A percentile compares a stretch with the other conserved stretches of the same genome.
These are phyloP conservation scores for Boechera divaricarpa DNA, from an alignment of 345 rosid genomes.

Conservation along the genomic window DNA sequence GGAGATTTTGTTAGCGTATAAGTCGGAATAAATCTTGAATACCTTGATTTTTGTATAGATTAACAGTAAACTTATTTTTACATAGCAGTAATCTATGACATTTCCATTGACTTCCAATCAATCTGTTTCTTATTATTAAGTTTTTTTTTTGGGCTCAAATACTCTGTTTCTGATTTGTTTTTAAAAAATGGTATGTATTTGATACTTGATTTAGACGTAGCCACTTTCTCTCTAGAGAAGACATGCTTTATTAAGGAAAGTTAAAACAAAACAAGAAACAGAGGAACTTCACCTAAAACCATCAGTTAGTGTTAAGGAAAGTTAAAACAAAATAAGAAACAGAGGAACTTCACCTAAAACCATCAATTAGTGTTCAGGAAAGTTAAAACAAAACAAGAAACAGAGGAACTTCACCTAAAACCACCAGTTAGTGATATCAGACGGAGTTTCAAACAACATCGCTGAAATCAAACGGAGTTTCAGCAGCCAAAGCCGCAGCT, in stretches of 20 bases:
- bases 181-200: neutral
- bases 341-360: neutral
- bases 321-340: neutral
- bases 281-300: neutral
- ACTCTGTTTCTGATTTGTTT: neutral
- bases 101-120: neutral
- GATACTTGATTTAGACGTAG: neutral
- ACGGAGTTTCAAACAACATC: constrained; percentile 30
- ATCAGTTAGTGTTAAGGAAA: neutral
- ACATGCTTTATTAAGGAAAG: neutral
- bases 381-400: neutral
- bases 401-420: neutral
- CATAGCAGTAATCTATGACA: neutral
- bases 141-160: neutral
- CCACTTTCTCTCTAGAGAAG: neutral
- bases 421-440: neutral
- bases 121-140: neutral
- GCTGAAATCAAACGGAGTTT: constrained; percentile 23
- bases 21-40: neutral
- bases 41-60: neutral
- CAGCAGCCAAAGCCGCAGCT: constrained; percentile 29
- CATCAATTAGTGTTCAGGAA: neutral
- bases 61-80: neutral
- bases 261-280: neutral
- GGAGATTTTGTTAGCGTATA: neutral